These are phyloP conservation scores for Calonectria pteridis DNA, from an alignment of 2,329 filamentous ascomycete species.

Conservation along the genomic window DNA sequence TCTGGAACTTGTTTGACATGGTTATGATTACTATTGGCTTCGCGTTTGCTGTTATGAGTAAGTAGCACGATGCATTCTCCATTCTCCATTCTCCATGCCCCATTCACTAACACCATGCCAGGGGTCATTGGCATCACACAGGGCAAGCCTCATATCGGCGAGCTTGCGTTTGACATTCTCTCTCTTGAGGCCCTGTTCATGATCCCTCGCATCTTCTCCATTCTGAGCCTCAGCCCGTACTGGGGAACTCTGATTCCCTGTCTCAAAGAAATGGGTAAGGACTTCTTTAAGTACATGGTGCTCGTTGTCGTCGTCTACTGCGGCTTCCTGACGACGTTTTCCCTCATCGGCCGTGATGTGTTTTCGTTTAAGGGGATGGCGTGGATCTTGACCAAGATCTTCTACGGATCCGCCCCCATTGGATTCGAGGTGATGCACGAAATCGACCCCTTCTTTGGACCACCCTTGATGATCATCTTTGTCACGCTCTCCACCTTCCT, in stretches of 20 bases:
- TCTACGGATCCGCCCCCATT: conserved; percentile 81
- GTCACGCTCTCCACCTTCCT: conserved; percentile 83
- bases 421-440: conserved; percentile 77
- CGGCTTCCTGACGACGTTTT: conserved; percentile 90
- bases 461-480: conserved; percentile 77
- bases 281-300: conserved; percentile 88
- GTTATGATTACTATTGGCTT: conserved; percentile 80
- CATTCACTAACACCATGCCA: conserved; percentile 31
- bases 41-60: conserved; percentile 78
- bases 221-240: conserved; percentile 88
- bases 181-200: conserved; percentile 91
- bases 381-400: conserved; percentile 83
- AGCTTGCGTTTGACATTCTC: conserved; percentile 89
- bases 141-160: conserved; percentile 72
- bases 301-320: conserved; percentile 86
- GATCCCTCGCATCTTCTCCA: conserved; percentile 88
- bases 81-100: background rate
- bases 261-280: conserved; percentile 93
- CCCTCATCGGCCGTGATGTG: conserved; percentile 77
- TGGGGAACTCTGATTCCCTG: conserved; percentile 93
- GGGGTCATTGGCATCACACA: conserved; percentile 57
- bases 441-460: conserved; percentile 70
- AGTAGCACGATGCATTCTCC: conserved; percentile 51
- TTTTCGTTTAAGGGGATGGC: conserved; percentile 78
- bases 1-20: conserved; percentile 83